A percentile compares a stretch with the other conserved stretches of the same genome.
Conservation (phyloP, 495 filamentous ascomycete species). For the Cercophora scortea region DNA sequence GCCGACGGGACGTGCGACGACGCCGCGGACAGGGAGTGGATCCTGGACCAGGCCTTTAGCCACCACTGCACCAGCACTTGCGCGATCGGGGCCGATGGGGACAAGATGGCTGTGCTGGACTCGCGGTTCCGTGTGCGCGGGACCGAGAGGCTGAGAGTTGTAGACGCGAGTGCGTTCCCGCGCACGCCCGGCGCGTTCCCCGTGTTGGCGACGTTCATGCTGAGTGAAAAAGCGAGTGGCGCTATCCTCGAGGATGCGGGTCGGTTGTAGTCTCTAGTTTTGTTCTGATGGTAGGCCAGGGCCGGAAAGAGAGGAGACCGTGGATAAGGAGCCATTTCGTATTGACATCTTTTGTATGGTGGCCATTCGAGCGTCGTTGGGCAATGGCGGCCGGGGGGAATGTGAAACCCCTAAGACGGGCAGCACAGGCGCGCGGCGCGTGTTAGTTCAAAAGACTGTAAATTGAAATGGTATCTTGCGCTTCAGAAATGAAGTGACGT, state of each 20-base stretch:
- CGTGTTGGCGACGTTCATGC: constrained; percentile 51
- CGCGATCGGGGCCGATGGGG: constrained; percentile 40
- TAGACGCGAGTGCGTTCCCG: constrained; percentile 52
- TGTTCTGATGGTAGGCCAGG: no score
- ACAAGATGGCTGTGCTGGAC: constrained; percentile 46
- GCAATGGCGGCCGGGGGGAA: no score
- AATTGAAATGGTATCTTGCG: constrained; percentile 9
- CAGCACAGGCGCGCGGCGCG: no score
- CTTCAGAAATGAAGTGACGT: neutral
- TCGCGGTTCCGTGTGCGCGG: constrained; percentile 45
- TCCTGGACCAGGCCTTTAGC: constrained; percentile 34
- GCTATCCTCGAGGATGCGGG: constrained; percentile 34
- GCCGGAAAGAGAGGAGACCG: no score
- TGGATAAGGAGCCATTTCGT: no score
- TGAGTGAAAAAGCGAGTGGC: constrained; percentile 53
- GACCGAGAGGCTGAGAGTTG: constrained; percentile 44
- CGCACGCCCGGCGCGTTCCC: constrained; percentile 48
- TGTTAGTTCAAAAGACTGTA: no score
- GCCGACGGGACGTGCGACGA: constrained; percentile 44
- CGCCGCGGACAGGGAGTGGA: constrained; percentile 26
- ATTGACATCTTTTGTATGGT: no score
- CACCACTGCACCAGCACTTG: constrained; percentile 49
- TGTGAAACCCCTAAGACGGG: no score
- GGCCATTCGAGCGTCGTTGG: no score
- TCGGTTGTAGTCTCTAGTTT: neutral